Conservation (phyloP, 306 rosid species). For the Cercis canadensis region DNA sequence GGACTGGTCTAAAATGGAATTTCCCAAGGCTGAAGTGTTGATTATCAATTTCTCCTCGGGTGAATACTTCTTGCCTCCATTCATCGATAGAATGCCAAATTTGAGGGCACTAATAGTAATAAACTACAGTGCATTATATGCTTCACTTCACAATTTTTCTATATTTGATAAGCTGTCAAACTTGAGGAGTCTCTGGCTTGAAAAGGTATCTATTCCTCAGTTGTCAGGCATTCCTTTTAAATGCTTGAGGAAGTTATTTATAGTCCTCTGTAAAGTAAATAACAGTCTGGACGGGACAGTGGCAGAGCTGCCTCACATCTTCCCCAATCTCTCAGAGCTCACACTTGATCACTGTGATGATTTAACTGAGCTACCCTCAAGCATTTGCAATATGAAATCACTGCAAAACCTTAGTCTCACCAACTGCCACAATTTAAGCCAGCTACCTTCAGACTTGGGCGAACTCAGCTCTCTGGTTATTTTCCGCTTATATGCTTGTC, state of each 20-base stretch:
- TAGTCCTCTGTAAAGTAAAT: conserved; percentile 67
- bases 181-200: conserved; percentile 88
- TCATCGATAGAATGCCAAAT: conserved; percentile 80
- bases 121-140: conserved; percentile 61
- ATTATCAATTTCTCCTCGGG: conserved; percentile 73
- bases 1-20: conserved; percentile 75
- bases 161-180: conserved; percentile 51
- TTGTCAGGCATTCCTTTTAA: conserved; percentile 46
- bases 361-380: conserved; percentile 59
- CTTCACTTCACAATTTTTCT: conserved; percentile 57
- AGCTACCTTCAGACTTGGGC: conserved; percentile 65
- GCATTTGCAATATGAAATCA: conserved; percentile 58
- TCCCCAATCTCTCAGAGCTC: conserved; percentile 72
- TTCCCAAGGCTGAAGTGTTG: conserved; percentile 85
- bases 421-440: conserved; percentile 70
- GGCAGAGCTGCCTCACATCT: conserved; percentile 43
- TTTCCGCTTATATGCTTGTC: conserved; percentile 82
- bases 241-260: conserved; percentile 59
- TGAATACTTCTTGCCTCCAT: conserved; percentile 73
- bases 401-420: conserved; percentile 74
- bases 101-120: conserved; percentile 70
- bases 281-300: conserved; percentile 51
- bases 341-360: conserved; percentile 86
- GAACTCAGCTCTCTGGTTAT: conserved; percentile 53
- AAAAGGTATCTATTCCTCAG: conserved; percentile 67